Base-by-base conservation (phyloP, 306 rosid genomes). In the Glycine latifolia region DNA sequence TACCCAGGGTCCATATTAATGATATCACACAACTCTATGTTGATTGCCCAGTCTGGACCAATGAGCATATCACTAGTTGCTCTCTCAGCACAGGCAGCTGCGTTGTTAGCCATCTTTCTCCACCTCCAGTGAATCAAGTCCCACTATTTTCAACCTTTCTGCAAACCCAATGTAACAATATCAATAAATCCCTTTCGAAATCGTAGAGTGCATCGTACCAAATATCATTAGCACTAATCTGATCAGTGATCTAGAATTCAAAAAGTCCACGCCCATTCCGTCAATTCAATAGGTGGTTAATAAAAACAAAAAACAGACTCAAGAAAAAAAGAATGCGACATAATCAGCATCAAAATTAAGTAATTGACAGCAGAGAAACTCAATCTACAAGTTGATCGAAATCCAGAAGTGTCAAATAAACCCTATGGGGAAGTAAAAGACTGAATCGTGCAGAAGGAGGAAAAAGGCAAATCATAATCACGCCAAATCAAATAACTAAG, bases 41-140 rank as follows among this genome's bases (percentile, higher is more conserved):
- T 96, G 67, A 96, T 78, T 41, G 98, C 98, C 99, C 98, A 96
- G 84, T 96, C 98, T 1, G 99, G 98, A 79, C 97, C 97, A 41
- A 89, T 92, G 86, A 96, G 89, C 97, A 94, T 87, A 78, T 96
- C 99, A 84, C 91, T 96, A 1, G 98, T 96, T 46, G 98, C 98
- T 89, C 97, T 96, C 87, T 96, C 97, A 9, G 94, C 97, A 76
- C 90, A 93, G 26, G 97, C 87, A 49, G 92, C 94, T 13, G 94
- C 98, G 78, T 88, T 85, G 78, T 86, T 87, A 73, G 97, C 92
- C 99, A 93, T 96, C 48, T 83, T 80, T 73, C 76, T 73, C 62
- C 20, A 13, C 15, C 37, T 75, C 73, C 79, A 15, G 1, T 14
- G 72, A 78, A 62, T 48, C 73, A 79, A 73, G 56, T 39, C 83